phyloP scores from a whole-genome alignment of 371 early-diverging fungal species.

The Apophysomyces trapeziformis region DNA sequence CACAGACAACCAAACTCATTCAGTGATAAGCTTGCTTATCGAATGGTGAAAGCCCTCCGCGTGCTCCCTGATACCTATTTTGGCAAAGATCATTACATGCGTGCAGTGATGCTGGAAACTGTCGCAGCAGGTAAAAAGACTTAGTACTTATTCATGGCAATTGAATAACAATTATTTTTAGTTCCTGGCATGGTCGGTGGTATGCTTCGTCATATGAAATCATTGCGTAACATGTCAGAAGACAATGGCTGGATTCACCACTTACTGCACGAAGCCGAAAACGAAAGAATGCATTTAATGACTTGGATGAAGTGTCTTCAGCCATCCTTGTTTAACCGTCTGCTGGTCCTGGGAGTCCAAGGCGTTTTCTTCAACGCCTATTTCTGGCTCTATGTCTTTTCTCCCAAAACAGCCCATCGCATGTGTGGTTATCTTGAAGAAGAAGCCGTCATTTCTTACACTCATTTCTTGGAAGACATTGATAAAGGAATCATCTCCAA shows the following conservation, averaged over 20 bases:
- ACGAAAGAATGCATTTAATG: slow-evolving; percentile 83
- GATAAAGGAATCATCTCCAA: slow-evolving; percentile 77
- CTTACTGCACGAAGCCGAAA: slow-evolving; percentile 89
- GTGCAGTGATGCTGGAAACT: slow-evolving; percentile 86
- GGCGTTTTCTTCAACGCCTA: slow-evolving; percentile 92
- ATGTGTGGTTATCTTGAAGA: slow-evolving; percentile 83
- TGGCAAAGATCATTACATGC: slow-evolving; percentile 77
- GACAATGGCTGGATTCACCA: slow-evolving; percentile 91
- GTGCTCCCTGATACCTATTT: slow-evolving; percentile 81
- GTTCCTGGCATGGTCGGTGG: slow-evolving; percentile 95
- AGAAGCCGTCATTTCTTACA: slow-evolving; percentile 94
- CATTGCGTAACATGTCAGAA: slow-evolving; percentile 79
- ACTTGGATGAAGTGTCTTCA: slow-evolving; percentile 84
- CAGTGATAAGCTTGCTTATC: slow-evolving; percentile 72
- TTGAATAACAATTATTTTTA: slow-evolving; percentile 9
- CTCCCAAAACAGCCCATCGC: slow-evolving; percentile 87
- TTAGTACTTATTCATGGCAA: background rate
- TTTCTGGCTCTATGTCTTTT: slow-evolving; percentile 82
- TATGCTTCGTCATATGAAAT: slow-evolving; percentile 83
- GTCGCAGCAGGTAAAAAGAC: slow-evolving; percentile 67
- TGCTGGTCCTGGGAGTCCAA: slow-evolving; percentile 73
- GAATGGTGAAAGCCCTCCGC: slow-evolving; percentile 70
- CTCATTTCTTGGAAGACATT: slow-evolving; percentile 88
- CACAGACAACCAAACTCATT: slow-evolving; percentile 65
- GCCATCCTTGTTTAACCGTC: slow-evolving; percentile 68